Conservation (phyloP, 139 green algal species). For the Pleodorina starrii region DNA sequence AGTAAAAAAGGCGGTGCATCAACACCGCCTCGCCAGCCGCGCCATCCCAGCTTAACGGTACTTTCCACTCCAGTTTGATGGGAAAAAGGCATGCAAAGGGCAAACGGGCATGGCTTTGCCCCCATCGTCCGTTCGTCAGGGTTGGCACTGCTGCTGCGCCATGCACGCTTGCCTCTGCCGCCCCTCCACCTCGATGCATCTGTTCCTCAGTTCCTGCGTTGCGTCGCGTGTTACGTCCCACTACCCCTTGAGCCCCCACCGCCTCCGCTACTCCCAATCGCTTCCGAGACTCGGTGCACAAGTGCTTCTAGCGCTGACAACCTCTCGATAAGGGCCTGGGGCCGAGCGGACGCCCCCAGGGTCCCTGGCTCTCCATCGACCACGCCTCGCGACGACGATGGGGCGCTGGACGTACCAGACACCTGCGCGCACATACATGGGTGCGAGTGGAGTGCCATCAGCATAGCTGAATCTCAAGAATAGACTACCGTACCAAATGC, state of each 20-base stretch:
- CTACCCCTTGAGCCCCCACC: neutral
- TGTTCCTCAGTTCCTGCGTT: no score
- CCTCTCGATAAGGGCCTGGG: constrained; percentile 9
- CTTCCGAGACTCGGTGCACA: constrained; percentile 13
- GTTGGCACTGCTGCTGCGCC: no score
- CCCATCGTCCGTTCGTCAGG: no score
- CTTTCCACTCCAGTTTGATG: no score
- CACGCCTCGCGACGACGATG: neutral
- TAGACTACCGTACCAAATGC: neutral
- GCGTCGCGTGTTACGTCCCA: neutral
- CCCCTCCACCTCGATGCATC: no score
- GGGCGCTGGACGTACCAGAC: neutral
- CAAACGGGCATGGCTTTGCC: no score
- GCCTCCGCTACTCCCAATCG: constrained; percentile 23
- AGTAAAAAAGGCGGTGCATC: no score
- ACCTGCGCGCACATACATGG: neutral
- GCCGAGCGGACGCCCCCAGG: neutral
- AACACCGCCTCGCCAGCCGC: no score
- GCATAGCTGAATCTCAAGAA: neutral
- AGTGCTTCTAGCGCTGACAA: constrained; percentile 29
- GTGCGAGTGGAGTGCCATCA: neutral
- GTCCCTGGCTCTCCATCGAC: neutral
- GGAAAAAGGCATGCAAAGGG: no score
- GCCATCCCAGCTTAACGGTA: no score
- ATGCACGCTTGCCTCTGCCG: no score